A percentile compares a stretch with the other conserved stretches of the same genome.
Conservation (phyloP, 805 yeast genomes). For the Wickerhamiella spandovensis region DNA sequence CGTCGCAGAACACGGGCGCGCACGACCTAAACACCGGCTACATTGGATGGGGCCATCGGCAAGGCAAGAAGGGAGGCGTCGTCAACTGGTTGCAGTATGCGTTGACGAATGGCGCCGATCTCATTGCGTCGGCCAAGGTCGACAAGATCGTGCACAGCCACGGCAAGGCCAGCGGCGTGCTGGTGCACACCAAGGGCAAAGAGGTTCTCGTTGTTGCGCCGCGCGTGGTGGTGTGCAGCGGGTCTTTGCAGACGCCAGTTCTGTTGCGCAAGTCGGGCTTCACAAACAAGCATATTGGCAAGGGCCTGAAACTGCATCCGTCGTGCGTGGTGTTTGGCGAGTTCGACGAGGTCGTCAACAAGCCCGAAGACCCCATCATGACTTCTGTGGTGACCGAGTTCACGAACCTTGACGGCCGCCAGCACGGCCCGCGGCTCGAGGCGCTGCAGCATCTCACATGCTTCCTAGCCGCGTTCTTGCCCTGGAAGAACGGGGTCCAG, state of each 20-base stretch:
- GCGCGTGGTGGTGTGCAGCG: conserved; percentile 34
- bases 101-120: conserved; percentile 31
- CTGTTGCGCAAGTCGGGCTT: conserved; percentile 37
- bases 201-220: conserved; percentile 28
- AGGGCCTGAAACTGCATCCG: conserved; percentile 40
- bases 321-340: conserved; percentile 30
- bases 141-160: conserved; percentile 26
- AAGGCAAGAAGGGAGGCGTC: conserved; percentile 38
- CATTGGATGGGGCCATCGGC: conserved; percentile 37
- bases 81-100: conserved; percentile 40
- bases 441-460: conserved; percentile 34
- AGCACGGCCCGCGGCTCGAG: conserved; percentile 42
- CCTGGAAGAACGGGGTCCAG: conserved; percentile 30
- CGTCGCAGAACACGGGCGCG: conserved; percentile 36
- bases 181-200: conserved; percentile 25
- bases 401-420: conserved; percentile 39
- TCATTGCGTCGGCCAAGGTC: conserved; percentile 35
- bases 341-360: conserved; percentile 29
- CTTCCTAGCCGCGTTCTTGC: conserved; percentile 28
- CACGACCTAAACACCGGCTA: conserved; percentile 34
- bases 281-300: conserved; percentile 37
- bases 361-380: conserved; percentile 34
- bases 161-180: conserved; percentile 35
- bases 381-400: conserved; percentile 35
- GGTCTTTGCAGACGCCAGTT: conserved; percentile 39